phyloP scores from a whole-genome alignment of 1,284 basidiomycete species.

The Pseudozyma pruni region DNA sequence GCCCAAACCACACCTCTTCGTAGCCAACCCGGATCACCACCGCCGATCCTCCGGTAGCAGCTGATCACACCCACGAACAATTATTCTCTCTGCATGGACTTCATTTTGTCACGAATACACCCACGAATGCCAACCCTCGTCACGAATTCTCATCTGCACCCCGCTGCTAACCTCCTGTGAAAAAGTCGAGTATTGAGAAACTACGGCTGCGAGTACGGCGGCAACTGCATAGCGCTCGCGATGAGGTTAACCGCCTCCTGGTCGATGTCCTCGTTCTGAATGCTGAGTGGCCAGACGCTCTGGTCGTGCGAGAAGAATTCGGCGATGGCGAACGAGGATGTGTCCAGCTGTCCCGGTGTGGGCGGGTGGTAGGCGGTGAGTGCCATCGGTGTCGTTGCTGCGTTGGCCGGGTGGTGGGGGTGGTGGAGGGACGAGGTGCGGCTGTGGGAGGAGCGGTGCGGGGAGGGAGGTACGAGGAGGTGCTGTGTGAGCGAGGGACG shows the following conservation, averaged over 20 bases:
- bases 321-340: conserved; percentile 35
- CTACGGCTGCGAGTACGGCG: conserved; percentile 10
- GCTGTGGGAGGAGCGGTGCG: conserved; percentile 9
- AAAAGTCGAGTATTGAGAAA: too few relatives aligned
- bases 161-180: too few relatives aligned
- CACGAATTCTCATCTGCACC: too few relatives aligned
- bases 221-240: conserved; percentile 42
- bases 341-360: conserved; percentile 41
- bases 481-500: conserved; percentile 3
- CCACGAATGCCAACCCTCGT: too few relatives aligned
- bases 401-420: not conserved
- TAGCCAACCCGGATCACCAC: conserved; percentile 56
- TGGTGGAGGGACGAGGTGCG: conserved; percentile 11
- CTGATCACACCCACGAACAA: too few relatives aligned
- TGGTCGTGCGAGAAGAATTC: conserved; percentile 52
- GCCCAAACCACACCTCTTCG: conserved; percentile 55
- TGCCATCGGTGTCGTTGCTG: too few relatives aligned
- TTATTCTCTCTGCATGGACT: too few relatives aligned
- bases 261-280: conserved; percentile 48
- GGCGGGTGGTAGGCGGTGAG: conserved; percentile 6
- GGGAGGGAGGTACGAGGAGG: conserved; percentile 3
- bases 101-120: not conserved
- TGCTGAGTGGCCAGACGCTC: conserved; percentile 41
- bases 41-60: not conserved
- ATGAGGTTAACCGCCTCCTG: conserved; percentile 41